Conservation (phyloP, 2,329 filamentous ascomycete genomes). For the Beauveria australis region DNA sequence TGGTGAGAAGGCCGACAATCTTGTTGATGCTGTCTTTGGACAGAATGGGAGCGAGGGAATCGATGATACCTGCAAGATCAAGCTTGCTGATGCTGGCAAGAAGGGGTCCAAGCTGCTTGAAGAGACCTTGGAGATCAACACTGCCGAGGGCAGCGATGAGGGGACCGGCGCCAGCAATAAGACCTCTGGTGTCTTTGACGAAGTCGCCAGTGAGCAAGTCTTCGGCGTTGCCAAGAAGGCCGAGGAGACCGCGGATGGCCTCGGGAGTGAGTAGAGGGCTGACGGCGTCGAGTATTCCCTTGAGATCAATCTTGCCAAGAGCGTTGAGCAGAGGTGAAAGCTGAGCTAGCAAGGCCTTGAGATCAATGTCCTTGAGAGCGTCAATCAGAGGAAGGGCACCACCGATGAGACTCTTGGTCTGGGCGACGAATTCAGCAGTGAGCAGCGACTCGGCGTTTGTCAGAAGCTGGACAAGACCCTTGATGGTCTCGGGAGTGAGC, state of each 20-base stretch:
- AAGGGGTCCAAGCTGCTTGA: conserved; percentile 28
- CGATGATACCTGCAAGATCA: conserved; percentile 26
- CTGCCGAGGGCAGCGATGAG: conserved; percentile 26
- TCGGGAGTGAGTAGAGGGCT: conserved; percentile 26
- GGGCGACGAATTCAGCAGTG: conserved; percentile 20
- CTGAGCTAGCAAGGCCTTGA: conserved; percentile 20
- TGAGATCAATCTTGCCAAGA: conserved; percentile 27
- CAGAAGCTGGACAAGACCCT: conserved; percentile 24
- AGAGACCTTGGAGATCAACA: conserved; percentile 29
- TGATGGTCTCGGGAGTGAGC: conserved; percentile 20
- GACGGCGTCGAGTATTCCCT: conserved; percentile 25
- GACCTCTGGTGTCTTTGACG: conserved; percentile 32
- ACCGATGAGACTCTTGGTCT: conserved; percentile 21
- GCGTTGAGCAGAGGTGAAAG: conserved; percentile 23
- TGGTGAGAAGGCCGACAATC: conserved; percentile 18
- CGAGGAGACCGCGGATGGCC: conserved; percentile 26
- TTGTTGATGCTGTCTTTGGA: conserved; percentile 30
- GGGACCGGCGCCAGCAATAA: conserved; percentile 29
- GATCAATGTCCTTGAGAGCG: conserved; percentile 15
- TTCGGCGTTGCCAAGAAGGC: conserved; percentile 29
- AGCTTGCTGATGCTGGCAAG: conserved; percentile 27
- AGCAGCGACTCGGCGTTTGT: conserved; percentile 22
- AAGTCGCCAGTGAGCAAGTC: conserved; percentile 29
- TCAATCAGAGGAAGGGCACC: conserved; percentile 17
- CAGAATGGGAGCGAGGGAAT: conserved; percentile 28